phyloP scores from a whole-genome alignment of 2,329 filamentous ascomycete genomes.

The Pyrenochaeta sp. region DNA sequence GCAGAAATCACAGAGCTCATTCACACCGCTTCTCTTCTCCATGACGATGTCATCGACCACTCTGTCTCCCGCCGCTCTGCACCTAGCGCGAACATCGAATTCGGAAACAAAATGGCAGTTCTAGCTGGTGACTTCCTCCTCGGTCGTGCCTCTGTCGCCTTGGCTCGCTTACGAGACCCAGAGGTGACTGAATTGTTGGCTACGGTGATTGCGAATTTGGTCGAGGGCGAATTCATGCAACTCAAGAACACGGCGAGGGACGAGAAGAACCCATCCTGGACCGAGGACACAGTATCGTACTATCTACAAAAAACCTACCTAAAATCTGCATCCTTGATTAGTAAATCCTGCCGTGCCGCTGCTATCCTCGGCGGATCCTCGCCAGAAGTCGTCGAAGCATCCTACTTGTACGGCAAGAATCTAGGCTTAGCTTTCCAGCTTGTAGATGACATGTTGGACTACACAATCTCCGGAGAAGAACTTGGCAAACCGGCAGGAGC shows the following conservation, averaged over 20 bases:
- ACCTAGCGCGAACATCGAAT: conserved; percentile 90
- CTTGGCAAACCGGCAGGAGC: conserved; percentile 95
- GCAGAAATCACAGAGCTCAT: conserved; percentile 98
- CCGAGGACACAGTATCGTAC: conserved; percentile 87
- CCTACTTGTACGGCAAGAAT: conserved; percentile 93
- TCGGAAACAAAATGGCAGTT: conserved; percentile 99
- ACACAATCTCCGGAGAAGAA: conserved; percentile 84
- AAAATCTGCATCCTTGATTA: conserved; percentile 94
- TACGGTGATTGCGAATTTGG: conserved; percentile 95
- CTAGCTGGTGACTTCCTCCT: conserved; percentile 96
- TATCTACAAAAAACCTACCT: conserved; percentile 99
- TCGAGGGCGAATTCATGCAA: conserved; percentile 99
- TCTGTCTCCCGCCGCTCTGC: conserved; percentile 83
- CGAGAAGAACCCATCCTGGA: conserved; percentile 84
- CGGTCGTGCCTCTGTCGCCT: conserved; percentile 89
- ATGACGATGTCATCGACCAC: conserved; percentile 98
- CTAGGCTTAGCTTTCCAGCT: conserved; percentile 95
- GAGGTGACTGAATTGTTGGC: conserved; percentile 95
- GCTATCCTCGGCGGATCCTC: conserved; percentile 84
- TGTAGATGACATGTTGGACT: conserved; percentile 97
- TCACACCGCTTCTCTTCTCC: conserved; percentile 93
- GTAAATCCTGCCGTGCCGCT: conserved; percentile 91
- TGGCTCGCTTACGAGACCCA: conserved; percentile 87
- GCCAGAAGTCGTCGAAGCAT: conserved; percentile 82
- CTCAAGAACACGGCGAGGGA: conserved; percentile 93